Evolutionary conservation across 1,284 basidiomycete species (phyloP).

Genomic region (Cryptococcus hybrid): DNA sequence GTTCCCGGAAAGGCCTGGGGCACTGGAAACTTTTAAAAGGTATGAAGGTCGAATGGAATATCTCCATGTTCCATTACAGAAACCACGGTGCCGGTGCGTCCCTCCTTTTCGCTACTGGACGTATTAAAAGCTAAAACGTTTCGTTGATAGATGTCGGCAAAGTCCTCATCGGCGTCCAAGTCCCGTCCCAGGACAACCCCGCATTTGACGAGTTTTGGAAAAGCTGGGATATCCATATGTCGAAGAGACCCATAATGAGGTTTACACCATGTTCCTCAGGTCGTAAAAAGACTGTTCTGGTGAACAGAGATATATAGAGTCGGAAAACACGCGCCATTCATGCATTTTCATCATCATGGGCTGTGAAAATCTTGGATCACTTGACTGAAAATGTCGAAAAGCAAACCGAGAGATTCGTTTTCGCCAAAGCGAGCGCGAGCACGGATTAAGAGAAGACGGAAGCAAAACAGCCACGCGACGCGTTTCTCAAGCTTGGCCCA

Average conservation of each 20-base stretch:
- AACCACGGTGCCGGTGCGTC: conserved; percentile 88
- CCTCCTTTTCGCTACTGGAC: conserved; percentile 10
- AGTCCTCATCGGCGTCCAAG: conserved; percentile 90
- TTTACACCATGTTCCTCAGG: conserved; percentile 73
- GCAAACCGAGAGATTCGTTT: no score
- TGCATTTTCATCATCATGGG: no score
- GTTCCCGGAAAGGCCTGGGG: conserved; percentile 94
- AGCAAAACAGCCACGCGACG: no score
- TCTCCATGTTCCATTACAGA: conserved; percentile 94
- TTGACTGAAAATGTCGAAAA: no score
- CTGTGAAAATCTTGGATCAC: no score
- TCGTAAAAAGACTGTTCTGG: neutral
- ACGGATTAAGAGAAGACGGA: no score
- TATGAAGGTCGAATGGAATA: conserved; percentile 85
- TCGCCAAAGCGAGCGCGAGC: no score
- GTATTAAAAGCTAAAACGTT: no score
- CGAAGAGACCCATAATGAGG: conserved; percentile 88
- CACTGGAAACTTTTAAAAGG: conserved; percentile 81
- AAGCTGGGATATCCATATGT: conserved; percentile 82
- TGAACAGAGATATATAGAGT: no score
- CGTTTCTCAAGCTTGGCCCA: no score
- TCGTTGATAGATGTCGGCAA: conserved; percentile 72
- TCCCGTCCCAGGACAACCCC: conserved; percentile 65
- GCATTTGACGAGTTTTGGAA: conserved; percentile 70
- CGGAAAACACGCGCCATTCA: no score